Percentiles rank a stretch among this genome's conserved stretches.
phyloP scores from a whole-genome alignment of 306 rosid species.

The Trifolium repens region DNA sequence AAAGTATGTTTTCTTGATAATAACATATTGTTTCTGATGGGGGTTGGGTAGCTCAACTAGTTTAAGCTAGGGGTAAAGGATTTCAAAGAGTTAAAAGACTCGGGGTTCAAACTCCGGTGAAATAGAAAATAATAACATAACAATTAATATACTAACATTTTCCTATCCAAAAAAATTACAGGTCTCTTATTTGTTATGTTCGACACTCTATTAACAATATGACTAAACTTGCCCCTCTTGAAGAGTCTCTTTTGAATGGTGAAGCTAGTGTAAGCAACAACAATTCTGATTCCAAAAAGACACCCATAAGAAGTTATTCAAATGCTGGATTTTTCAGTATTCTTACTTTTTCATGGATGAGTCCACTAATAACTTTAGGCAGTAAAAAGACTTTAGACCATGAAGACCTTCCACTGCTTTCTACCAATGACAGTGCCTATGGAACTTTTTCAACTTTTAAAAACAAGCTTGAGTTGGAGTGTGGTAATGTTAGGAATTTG shows the following conservation, averaged over 20 bases:
- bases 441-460: conserved; percentile 55
- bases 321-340: conserved; percentile 71
- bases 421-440: conserved; percentile 54
- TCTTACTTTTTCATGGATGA: conserved; percentile 82
- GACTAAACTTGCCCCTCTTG: conserved; percentile 49
- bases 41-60: no score
- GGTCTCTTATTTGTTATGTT: conserved; percentile 57
- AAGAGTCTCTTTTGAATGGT: conserved; percentile 72
- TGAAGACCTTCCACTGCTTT: conserved; percentile 82
- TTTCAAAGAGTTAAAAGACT: background rate
- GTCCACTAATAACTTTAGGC: conserved; percentile 66
- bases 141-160: background rate
- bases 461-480: conserved; percentile 55
- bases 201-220: conserved; percentile 46
- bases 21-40: conserved; percentile 47
- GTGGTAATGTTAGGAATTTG: conserved; percentile 48
- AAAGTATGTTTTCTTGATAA: conserved; percentile 43
- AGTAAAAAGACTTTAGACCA: conserved; percentile 68
- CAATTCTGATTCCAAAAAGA: conserved; percentile 42
- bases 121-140: no score
- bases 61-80: no score
- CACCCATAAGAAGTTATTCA: conserved; percentile 46
- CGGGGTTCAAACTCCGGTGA: background rate
- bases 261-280: conserved; percentile 30
- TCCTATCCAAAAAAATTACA: conserved; percentile 39